Conservation (phyloP, 306 rosid genomes). For the Lupinus albus region DNA sequence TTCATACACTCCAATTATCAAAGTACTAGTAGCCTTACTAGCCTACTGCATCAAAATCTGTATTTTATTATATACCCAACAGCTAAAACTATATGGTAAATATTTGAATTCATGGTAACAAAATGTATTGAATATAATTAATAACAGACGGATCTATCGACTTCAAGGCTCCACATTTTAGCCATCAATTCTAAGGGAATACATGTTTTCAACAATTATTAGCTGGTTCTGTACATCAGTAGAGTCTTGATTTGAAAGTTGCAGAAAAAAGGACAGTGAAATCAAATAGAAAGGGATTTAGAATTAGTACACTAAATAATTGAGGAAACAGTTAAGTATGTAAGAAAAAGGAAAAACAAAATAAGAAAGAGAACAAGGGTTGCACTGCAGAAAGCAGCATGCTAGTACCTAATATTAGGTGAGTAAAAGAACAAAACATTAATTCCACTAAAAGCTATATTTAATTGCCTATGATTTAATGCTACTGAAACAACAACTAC, state of each 20-base stretch:
- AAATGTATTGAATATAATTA: too few species aligned
- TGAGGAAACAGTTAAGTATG: slow-evolving; percentile 39
- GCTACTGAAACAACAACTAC: slow-evolving; percentile 31
- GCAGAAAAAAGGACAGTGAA: slow-evolving; percentile 34
- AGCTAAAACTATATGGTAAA: not conserved
- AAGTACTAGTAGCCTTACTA: not conserved
- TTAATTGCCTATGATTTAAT: slow-evolving; percentile 41
- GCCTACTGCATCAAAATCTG: slow-evolving; percentile 7
- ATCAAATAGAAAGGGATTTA: slow-evolving; percentile 33
- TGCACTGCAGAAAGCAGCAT: slow-evolving; percentile 25
- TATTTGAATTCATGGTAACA: not conserved
- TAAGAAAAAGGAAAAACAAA: slow-evolving; percentile 27
- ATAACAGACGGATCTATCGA: too few species aligned
- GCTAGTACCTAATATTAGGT: not conserved
- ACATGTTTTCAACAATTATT: too few species aligned
- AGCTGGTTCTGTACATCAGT: not conserved
- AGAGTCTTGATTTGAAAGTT: slow-evolving; percentile 28
- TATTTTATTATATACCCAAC: not conserved
- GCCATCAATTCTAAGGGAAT: too few species aligned
- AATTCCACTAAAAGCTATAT: slow-evolving; percentile 24
- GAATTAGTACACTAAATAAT: slow-evolving; percentile 49
- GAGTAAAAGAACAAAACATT: slow-evolving; percentile 29
- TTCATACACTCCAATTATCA: slow-evolving; percentile 6
- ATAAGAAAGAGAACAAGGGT: not conserved
- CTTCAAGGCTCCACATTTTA: too few species aligned